phyloP scores from a whole-genome alignment of 352 stramenopile species.

The Phytophthora tentaculata region DNA sequence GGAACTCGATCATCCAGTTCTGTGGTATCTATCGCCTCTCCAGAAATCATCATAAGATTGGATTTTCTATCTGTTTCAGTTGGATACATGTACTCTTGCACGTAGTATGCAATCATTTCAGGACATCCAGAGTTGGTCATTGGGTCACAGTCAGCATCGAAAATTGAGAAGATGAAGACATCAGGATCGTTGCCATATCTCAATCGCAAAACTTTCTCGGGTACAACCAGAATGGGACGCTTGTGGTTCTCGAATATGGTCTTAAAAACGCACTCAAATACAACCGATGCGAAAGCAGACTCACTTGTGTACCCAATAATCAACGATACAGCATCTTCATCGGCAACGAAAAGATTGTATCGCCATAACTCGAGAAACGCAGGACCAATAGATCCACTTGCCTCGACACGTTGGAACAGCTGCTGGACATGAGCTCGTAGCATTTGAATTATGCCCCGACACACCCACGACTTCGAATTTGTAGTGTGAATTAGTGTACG shows the following conservation, averaged over 20 bases:
- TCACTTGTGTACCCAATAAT: slow-evolving; percentile 32
- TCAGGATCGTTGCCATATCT: slow-evolving; percentile 23
- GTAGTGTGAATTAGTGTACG: not conserved
- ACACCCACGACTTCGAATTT: slow-evolving; percentile 10
- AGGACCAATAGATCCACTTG: not conserved
- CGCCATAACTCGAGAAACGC: slow-evolving; percentile 32
- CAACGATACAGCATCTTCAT: slow-evolving; percentile 10
- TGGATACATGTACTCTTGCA: slow-evolving; percentile 15
- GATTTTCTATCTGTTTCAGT: not conserved
- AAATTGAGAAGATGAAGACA: slow-evolving; percentile 49
- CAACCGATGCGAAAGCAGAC: slow-evolving; percentile 10
- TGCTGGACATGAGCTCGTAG: slow-evolving; percentile 19
- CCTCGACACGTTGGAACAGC: slow-evolving; percentile 1
- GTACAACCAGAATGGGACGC: slow-evolving; percentile 38
- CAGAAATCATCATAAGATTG: slow-evolving; percentile 42
- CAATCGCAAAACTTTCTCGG: slow-evolving; percentile 17
- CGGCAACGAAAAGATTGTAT: slow-evolving; percentile 32
- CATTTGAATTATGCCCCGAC: not conserved
- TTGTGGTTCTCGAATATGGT: slow-evolving; percentile 25
- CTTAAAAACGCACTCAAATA: slow-evolving; percentile 47
- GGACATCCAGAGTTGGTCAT: slow-evolving; percentile 6
- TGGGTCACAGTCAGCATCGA: slow-evolving; percentile 21
- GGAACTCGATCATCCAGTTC: slow-evolving; percentile 35
- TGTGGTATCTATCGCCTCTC: slow-evolving; percentile 31
- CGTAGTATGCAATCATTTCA: slow-evolving; percentile 22